Percentiles rank a stretch among this genome's conserved stretches.
phyloP scores from a whole-genome alignment of 176 grass and related monocot species.

The Oryza meridionalis region DNA sequence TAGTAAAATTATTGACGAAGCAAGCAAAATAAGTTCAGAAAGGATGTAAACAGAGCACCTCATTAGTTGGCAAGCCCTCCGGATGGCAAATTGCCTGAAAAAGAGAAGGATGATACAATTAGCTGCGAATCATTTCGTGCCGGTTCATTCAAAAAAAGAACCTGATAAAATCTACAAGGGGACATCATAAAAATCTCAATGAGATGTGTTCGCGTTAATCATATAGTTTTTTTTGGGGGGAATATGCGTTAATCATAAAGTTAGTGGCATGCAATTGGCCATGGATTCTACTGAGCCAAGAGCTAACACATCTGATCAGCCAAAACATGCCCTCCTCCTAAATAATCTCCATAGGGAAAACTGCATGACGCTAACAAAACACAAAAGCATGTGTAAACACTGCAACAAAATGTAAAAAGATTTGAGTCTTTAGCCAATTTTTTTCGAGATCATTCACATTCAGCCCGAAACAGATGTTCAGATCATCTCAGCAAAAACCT shows the following conservation, averaged over 20 bases:
- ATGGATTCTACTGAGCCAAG: not conserved
- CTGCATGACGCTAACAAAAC: not conserved
- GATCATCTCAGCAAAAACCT: not conserved
- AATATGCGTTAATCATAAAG: not conserved
- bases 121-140: not conserved
- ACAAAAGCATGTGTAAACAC: not conserved
- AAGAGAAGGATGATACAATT: constrained; percentile 12
- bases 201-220: not conserved
- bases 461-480: not conserved
- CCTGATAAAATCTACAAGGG: not conserved
- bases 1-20: not conserved
- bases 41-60: constrained; percentile 50
- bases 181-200: not conserved
- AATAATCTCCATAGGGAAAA: not conserved
- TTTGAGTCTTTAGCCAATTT: not conserved
- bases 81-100: constrained; percentile 64
- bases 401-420: not conserved
- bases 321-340: not conserved
- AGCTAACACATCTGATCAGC: constrained; percentile 19
- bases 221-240: not conserved
- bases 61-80: constrained; percentile 43
- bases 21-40: not conserved
- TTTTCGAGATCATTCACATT: not conserved
- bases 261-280: not conserved
- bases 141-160: too few species aligned